Evolutionary conservation across 495 filamentous ascomycete species (phyloP), one percentile per base, ranked within the genome.

Genomic region (Trichoderma parareesei): DNA sequence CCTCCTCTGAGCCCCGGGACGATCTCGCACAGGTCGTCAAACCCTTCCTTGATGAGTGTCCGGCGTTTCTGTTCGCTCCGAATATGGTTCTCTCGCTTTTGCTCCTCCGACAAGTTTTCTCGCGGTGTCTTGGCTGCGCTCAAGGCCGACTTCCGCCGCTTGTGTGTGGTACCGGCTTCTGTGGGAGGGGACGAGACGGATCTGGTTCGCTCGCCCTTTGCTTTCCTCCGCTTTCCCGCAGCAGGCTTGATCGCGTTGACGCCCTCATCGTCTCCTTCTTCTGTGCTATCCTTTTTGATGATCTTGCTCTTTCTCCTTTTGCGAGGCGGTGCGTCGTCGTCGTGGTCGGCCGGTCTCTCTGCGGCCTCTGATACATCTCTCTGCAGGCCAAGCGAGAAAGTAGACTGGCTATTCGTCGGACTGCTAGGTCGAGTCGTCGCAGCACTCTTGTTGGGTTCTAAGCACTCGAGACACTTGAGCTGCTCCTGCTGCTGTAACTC

Each of bases 71-170:
- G 88, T 73, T 97, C 92, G 43, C 91, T 95, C 61, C 84, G 80
- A 69, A 96, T 95, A 72, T 97, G 92, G 67, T 96, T 95, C 66
- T 85, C 86, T 48, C 91, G 79, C 76, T 94, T 96, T 72, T 96
- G 88, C 64, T 89, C 87, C 66, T 92, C 90, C 0, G 87, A 87
- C 38, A 97, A 80, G 68, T 93, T 93, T 72, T 92, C 88, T 33
- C 91, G 84, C 1, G 80, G 72, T 2, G 77, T 38, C 73, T 87
- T 90, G 10, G 67, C 67, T 7, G 67, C 42, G 59, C 63, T 73
- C 40, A 67, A 65, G 13, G 71, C 69, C 33, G 71, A 72, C 20
- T 71, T 69, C 20, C 43, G 41, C 35, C 71, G 68, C 63, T 74
- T 75, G 27, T 67, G 68, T 4, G 67, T 44, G 0, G 41, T 57